Evolutionary conservation across 2,329 filamentous ascomycete species (phyloP).

Genomic region (Pestalotiopsis sp.): DNA sequence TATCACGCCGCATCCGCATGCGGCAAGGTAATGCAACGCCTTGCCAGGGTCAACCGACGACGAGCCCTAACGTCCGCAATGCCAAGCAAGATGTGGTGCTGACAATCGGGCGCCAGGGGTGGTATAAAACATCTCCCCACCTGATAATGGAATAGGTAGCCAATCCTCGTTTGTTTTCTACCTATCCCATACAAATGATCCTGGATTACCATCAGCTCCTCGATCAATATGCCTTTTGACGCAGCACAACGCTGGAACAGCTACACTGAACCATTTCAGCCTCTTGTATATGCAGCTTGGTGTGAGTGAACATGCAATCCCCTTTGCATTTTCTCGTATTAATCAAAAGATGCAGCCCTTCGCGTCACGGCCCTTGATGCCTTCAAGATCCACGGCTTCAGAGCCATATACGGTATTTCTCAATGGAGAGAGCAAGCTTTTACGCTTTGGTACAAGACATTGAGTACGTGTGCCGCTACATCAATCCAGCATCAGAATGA

Average conservation of each 20-base stretch:
- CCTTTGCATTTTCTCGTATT: not conserved
- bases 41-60: too few species aligned
- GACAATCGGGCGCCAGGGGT: not conserved
- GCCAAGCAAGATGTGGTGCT: too few species aligned
- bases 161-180: not conserved
- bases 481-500: not conserved
- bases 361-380: not conserved
- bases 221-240: not conserved
- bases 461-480: not conserved
- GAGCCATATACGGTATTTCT: not conserved
- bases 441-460: conserved; percentile 1
- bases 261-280: not conserved
- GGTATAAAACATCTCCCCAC: not conserved
- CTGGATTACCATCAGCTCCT: not conserved
- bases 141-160: not conserved
- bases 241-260: too few species aligned
- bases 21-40: too few species aligned
- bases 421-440: not conserved
- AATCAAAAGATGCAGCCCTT: not conserved
- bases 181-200: not conserved
- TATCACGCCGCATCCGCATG: too few species aligned
- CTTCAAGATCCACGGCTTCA: not conserved
- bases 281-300: not conserved
- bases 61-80: too few species aligned
- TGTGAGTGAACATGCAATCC: not conserved